Evolutionary conservation across 345 rosid species (phyloP).

Genomic region (Pugionium cornutum): DNA sequence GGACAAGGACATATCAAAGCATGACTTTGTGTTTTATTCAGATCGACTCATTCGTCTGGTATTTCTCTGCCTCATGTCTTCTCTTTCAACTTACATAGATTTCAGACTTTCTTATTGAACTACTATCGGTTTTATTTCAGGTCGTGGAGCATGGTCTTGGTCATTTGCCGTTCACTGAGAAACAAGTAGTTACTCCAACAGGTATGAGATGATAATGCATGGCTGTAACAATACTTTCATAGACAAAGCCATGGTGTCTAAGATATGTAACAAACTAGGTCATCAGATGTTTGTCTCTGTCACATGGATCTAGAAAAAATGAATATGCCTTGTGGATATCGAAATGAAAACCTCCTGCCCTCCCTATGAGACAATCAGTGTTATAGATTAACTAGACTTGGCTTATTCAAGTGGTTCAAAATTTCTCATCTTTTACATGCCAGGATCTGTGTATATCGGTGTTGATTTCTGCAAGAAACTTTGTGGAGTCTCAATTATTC

Average conservation of each 20-base stretch:
- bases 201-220: conserved; percentile 46
- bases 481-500: conserved; percentile 93
- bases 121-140: conserved; percentile 46
- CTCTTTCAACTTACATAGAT: conserved; percentile 18
- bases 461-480: conserved; percentile 99
- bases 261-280: too few relatives aligned
- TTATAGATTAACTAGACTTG: too few relatives aligned
- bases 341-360: too few relatives aligned
- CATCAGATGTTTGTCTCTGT: too few relatives aligned
- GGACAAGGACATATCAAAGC: conserved; percentile 91
- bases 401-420: too few relatives aligned
- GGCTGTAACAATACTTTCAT: conserved; percentile 8
- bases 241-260: neutral
- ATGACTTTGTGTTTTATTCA: conserved; percentile 96
- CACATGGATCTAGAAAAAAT: neutral
- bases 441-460: conserved; percentile 82
- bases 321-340: neutral
- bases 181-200: conserved; percentile 94
- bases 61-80: conserved; percentile 32
- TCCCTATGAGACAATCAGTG: too few relatives aligned
- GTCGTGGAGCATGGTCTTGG: conserved; percentile 99
- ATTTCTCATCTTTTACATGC: conserved; percentile 29
- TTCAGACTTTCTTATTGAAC: conserved; percentile 17
- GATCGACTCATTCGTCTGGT: conserved; percentile 97
- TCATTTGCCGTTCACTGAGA: conserved; percentile 92